These are phyloP conservation scores for Chalciporus sphaerocephalus DNA, from an alignment of 768 basidiomycete species.

Conservation along the genomic window DNA sequence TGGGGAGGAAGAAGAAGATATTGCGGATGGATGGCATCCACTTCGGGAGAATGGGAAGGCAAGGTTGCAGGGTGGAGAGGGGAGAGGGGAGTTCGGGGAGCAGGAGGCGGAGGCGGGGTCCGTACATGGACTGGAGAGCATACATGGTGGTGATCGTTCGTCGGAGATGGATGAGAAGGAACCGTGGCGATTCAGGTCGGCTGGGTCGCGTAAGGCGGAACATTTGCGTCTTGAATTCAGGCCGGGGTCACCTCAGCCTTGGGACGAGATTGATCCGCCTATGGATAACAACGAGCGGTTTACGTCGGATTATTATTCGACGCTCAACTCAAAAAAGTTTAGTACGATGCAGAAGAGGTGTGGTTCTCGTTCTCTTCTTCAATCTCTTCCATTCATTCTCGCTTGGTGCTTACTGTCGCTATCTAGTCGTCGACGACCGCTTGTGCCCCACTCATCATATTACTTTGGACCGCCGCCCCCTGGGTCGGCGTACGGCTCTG, in stretches of 20 bases:
- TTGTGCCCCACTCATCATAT: constrained; percentile 77
- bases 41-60: constrained; percentile 12
- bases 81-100: background rate
- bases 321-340: constrained; percentile 41
- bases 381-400: background rate
- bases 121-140: constrained; percentile 10
- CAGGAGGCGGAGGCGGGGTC: constrained; percentile 15
- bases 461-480: constrained; percentile 76
- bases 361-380: constrained; percentile 15
- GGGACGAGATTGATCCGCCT: constrained; percentile 58
- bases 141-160: constrained; percentile 4
- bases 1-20: constrained; percentile 22
- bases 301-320: constrained; percentile 40
- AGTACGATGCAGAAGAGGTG: constrained; percentile 42
- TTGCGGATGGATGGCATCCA: constrained; percentile 28
- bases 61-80: constrained; percentile 7
- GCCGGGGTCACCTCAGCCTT: constrained; percentile 56
- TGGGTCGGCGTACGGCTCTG: constrained; percentile 77
- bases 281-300: constrained; percentile 33
- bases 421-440: constrained; percentile 35
- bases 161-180: constrained; percentile 26
- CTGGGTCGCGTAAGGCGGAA: constrained; percentile 30
- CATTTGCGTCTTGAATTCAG: constrained; percentile 50
- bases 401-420: constrained; percentile 15
- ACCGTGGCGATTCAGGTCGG: constrained; percentile 19